These are phyloP conservation scores for Geotrichum macrosporum DNA, from an alignment of 1,139 yeast species.

Conservation along the genomic window DNA sequence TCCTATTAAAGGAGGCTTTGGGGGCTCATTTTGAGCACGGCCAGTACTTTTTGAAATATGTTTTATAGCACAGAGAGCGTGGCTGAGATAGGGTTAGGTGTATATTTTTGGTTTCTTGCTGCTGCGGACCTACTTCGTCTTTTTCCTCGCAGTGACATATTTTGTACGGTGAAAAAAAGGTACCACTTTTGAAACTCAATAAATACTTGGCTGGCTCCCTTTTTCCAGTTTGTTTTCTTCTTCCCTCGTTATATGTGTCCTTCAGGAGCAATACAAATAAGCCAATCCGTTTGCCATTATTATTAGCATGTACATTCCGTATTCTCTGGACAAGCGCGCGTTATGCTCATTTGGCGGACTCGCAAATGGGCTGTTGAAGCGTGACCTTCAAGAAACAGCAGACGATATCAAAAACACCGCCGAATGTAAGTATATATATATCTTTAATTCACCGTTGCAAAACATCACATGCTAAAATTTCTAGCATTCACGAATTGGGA, in stretches of 20 bases:
- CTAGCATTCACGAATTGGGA: constrained; percentile 61
- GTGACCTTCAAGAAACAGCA: too few species aligned
- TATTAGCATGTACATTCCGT: constrained; percentile 2
- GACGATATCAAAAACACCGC: constrained; percentile 10
- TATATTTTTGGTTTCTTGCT: too few species aligned
- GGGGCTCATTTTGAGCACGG: too few species aligned
- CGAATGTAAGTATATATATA: constrained; percentile 13
- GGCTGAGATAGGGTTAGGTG: constrained; percentile 5
- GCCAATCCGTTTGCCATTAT: background rate
- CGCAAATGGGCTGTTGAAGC: background rate
- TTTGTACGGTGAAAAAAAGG: too few species aligned
- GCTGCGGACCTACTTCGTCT: constrained; percentile 8
- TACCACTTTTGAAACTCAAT: too few species aligned
- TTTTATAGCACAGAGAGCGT: background rate
- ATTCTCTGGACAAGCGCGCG: constrained; percentile 8
- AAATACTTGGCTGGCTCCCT: too few species aligned
- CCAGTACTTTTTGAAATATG: too few species aligned
- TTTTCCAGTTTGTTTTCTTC: background rate
- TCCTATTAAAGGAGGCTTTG: too few species aligned
- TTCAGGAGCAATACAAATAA: too few species aligned
- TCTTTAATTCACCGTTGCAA: too few species aligned
- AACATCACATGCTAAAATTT: background rate
- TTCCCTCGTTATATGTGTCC: background rate
- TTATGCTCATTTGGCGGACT: constrained; percentile 8
- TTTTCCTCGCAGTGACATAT: background rate